Base-by-base conservation (phyloP, 73 alveolate species). In the Tetrahymena malaccensis region DNA sequence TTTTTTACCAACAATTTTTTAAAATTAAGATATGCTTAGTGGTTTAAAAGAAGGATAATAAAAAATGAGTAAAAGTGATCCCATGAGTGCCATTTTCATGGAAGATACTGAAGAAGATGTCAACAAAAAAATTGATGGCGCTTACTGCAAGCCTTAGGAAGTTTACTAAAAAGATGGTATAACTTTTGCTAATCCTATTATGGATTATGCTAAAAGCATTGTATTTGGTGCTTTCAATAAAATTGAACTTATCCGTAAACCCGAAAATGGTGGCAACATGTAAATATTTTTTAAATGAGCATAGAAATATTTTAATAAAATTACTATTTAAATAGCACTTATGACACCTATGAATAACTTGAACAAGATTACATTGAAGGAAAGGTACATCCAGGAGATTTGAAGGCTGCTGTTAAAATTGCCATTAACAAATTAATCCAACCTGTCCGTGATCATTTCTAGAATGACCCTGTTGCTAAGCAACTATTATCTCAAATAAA, bases 81-180 rank as follows among this genome's bases (percentile, higher is more conserved):
- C 99, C 22, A 99, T 98, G 95, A 97, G 99, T 25, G 99, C 99
- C 27, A 99, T 99, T 94, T 99, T 99, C 97, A 99, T 99, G 99
- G 99, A 99, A 97, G 99, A 99, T 96, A 70, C 99, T 21, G 99
- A 97, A 34, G 99, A 98, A 94, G 99, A 99, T 94, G 99, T 99
- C 55, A 94, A 97, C 22, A 96, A 99, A 85, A 99, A 99, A 98
- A 99, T 99, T 95, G 98, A 98, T 85, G 97, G 98, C 93, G 99
- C 99, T 43, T 98, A 94, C 96, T 99, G 99, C 95, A 99, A 99
- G 16, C 99, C 98, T 43, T 94, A 96, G 94, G 93, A 95, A 13
- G 95, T 27, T 31, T 25, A 57, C 21, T 50, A 21, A 17, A 50
- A 38, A 1, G 70, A 33, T 56, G 85, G 58, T 4, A 56, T 17